phyloP scores from a whole-genome alignment of 768 basidiomycete species.

The Trametes gibbosa region DNA sequence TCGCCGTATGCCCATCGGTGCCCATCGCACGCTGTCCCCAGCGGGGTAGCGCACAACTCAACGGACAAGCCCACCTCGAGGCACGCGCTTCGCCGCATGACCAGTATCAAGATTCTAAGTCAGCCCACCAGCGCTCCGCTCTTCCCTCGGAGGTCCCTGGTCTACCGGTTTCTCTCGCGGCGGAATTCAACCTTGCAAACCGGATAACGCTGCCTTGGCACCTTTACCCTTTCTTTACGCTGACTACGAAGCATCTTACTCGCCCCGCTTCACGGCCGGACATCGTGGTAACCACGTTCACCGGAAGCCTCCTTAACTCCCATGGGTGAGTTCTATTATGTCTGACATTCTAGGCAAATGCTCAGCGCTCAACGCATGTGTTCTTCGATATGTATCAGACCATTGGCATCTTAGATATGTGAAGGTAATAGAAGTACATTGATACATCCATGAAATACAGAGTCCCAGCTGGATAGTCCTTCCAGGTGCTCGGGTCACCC shows the following conservation, averaged over 20 bases:
- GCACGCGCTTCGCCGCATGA: neutral
- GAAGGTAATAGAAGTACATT: neutral
- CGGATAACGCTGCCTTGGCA: conserved; percentile 1
- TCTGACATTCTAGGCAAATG: neutral
- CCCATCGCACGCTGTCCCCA: neutral
- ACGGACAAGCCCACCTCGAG: neutral
- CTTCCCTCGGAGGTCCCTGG: conserved; percentile 13
- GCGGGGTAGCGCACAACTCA: neutral
- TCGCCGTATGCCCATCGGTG: neutral
- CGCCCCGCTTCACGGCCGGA: conserved; percentile 6
- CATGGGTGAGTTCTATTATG: neutral
- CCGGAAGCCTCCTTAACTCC: conserved; percentile 4
- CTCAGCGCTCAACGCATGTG: neutral
- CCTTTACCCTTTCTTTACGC: neutral
- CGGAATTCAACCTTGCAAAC: neutral
- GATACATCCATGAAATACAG: neutral
- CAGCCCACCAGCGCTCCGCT: conserved; percentile 16
- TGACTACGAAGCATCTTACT: neutral
- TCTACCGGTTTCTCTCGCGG: neutral
- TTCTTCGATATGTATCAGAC: too few species aligned
- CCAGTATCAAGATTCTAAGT: conserved; percentile 2
- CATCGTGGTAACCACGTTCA: conserved; percentile 7
- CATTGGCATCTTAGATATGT: neutral
- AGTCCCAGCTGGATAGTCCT: neutral
- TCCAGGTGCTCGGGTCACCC: neutral